Percentiles rank a stretch among this genome's conserved stretches.
phyloP scores from a whole-genome alignment of 805 yeast genomes.

The Candida pseudofarinosa region DNA sequence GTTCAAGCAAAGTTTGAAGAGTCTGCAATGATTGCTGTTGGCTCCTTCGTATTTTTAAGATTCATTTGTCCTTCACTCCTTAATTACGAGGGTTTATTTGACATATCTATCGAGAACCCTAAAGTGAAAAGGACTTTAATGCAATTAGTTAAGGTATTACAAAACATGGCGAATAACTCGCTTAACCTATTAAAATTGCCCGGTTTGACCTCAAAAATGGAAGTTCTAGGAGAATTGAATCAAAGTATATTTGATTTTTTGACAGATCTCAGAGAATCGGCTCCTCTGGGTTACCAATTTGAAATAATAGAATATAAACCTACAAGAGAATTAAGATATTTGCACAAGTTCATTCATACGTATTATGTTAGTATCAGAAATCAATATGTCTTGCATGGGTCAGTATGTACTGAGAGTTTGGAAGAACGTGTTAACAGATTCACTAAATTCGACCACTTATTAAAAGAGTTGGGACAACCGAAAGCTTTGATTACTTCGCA shows the following conservation, averaged over 20 bases:
- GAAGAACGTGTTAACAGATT: slow-evolving; percentile 24
- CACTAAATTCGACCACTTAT: slow-evolving; percentile 41
- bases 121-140: slow-evolving; percentile 63
- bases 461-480: slow-evolving; percentile 57
- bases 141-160: slow-evolving; percentile 77
- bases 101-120: slow-evolving; percentile 21
- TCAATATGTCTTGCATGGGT: slow-evolving; percentile 22
- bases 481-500: slow-evolving; percentile 51
- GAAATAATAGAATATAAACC: slow-evolving; percentile 23
- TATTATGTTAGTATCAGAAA: slow-evolving; percentile 29
- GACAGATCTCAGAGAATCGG: slow-evolving; percentile 16
- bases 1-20: slow-evolving; percentile 61
- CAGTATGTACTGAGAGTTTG: slow-evolving; percentile 13
- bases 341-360: slow-evolving; percentile 37
- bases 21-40: slow-evolving; percentile 62
- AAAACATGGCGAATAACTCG: slow-evolving; percentile 82
- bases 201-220: slow-evolving; percentile 37
- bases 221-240: slow-evolving; percentile 32
- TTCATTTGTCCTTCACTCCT: slow-evolving; percentile 90
- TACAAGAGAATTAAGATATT: slow-evolving; percentile 32
- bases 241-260: slow-evolving; percentile 27
- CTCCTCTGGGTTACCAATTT: slow-evolving; percentile 22
- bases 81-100: slow-evolving; percentile 65
- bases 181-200: slow-evolving; percentile 64
- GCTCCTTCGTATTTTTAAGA: slow-evolving; percentile 81